Evolutionary conservation across 345 rosid species (phyloP).

Genomic region (Leavenworthia alabamica): DNA sequence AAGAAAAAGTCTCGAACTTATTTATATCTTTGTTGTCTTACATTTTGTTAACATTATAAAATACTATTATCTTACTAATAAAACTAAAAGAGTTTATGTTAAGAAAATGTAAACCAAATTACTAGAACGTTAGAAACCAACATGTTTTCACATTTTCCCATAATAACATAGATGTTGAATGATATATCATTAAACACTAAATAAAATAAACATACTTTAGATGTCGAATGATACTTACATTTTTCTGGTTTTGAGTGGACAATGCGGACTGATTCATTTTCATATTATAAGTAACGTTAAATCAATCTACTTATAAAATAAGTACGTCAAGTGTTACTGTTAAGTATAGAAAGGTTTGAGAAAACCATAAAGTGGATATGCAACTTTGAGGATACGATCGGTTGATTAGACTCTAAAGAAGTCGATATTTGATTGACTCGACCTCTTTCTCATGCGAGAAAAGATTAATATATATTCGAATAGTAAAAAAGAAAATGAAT

Average conservation of each 20-base stretch:
- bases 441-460: constrained; percentile 21
- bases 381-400: not conserved
- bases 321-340: not conserved
- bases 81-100: not conserved
- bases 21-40: not conserved
- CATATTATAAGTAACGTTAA: not conserved
- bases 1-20: not conserved
- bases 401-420: constrained; percentile 5
- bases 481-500: not conserved
- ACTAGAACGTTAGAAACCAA: not conserved
- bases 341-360: not conserved
- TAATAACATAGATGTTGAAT: not conserved
- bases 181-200: not conserved
- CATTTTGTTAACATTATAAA: not conserved
- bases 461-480: not conserved
- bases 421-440: constrained; percentile 16
- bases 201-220: not conserved
- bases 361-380: constrained; percentile 12
- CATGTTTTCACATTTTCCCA: not conserved
- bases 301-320: not conserved
- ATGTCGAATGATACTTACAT: not conserved
- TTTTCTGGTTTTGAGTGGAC: not conserved
- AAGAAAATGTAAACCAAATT: not conserved
- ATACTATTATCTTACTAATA: not conserved
- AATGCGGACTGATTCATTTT: not conserved